Evolutionary conservation across 164 flowering plant genomes (phyloP).

Genomic region (Saururus chinensis): DNA sequence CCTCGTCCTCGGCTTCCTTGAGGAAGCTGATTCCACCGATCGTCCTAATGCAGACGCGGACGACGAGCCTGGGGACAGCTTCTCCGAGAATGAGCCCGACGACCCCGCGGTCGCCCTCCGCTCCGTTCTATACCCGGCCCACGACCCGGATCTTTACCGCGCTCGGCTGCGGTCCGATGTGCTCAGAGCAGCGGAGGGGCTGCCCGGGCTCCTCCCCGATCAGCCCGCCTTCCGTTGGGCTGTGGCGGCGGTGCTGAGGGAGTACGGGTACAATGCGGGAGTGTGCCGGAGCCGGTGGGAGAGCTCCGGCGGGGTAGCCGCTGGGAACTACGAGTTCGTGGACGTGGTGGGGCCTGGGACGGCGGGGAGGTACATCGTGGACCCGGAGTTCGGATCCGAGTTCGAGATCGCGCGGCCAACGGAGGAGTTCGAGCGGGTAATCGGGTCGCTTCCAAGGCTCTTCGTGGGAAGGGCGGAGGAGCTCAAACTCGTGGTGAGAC

Average conservation of each 20-base stretch:
- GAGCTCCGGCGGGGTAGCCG: conserved; percentile 30
- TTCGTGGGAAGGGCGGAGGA: conserved; percentile 52
- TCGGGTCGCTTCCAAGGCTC: conserved; percentile 33
- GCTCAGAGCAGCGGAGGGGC: conserved; percentile 24
- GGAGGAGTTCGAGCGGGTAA: conserved; percentile 19
- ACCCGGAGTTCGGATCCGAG: conserved; percentile 40
- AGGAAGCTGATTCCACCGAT: too few species aligned
- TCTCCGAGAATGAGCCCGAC: too few species aligned
- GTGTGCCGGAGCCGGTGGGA: conserved; percentile 78
- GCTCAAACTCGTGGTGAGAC: conserved; percentile 36
- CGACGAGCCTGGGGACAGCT: too few species aligned
- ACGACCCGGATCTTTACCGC: conserved; percentile 19
- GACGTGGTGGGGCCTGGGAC: conserved; percentile 23
- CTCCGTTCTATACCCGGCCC: too few species aligned
- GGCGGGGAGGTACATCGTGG: conserved; percentile 40
- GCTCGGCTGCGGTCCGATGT: conserved; percentile 24
- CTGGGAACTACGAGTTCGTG: conserved; percentile 70
- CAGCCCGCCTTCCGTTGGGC: conserved; percentile 27
- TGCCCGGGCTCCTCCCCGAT: conserved; percentile 10
- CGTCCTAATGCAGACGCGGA: too few species aligned
- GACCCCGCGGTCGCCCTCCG: too few species aligned
- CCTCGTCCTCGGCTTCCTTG: too few species aligned
- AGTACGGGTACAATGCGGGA: conserved; percentile 62
- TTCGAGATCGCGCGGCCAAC: conserved; percentile 77
- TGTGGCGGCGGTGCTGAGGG: conserved; percentile 43